Conservation (phyloP, 106 monocot genomes). For the Dendrobium officinale region DNA sequence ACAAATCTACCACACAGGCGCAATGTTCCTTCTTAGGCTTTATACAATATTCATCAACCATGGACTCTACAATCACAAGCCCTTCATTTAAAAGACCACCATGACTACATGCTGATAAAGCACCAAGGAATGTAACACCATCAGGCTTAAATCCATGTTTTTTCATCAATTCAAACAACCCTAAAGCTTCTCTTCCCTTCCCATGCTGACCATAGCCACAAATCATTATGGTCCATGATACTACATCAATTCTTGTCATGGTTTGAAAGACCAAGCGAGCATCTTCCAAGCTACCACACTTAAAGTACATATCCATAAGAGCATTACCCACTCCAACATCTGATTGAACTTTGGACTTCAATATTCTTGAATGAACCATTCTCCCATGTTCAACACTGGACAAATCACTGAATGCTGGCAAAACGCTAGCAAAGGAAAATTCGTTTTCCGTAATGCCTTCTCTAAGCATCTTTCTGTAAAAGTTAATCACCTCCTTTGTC, state of each 20-base stretch:
- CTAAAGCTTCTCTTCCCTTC: slow-evolving; percentile 40
- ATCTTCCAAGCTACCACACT: slow-evolving; percentile 59
- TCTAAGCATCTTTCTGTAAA: slow-evolving; percentile 46
- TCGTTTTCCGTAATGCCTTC: slow-evolving; percentile 48
- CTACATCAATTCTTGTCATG: slow-evolving; percentile 31
- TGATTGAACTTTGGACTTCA: slow-evolving; percentile 21
- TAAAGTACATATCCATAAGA: slow-evolving; percentile 80
- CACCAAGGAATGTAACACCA: slow-evolving; percentile 40
- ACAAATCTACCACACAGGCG: slow-evolving; percentile 56
- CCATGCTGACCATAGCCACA: slow-evolving; percentile 63
- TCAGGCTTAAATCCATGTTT: slow-evolving; percentile 38
- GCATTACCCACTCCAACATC: slow-evolving; percentile 58
- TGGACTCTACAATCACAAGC: slow-evolving; percentile 37
- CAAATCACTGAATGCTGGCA: slow-evolving; percentile 28
- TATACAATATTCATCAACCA: slow-evolving; percentile 27
- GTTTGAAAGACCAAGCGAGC: slow-evolving; percentile 33
- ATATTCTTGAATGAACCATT: slow-evolving; percentile 45
- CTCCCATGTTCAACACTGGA: slow-evolving; percentile 43
- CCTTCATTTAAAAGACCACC: slow-evolving; percentile 63
- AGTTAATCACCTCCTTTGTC: slow-evolving; percentile 21
- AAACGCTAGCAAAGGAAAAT: slow-evolving; percentile 43
- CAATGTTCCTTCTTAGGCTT: slow-evolving; percentile 61
- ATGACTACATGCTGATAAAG: slow-evolving; percentile 62
- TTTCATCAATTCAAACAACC: slow-evolving; percentile 30
- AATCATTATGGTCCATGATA: slow-evolving; percentile 58